These are phyloP conservation scores for Albugo candida DNA, from an alignment of 352 stramenopile species.

Conservation along the genomic window DNA sequence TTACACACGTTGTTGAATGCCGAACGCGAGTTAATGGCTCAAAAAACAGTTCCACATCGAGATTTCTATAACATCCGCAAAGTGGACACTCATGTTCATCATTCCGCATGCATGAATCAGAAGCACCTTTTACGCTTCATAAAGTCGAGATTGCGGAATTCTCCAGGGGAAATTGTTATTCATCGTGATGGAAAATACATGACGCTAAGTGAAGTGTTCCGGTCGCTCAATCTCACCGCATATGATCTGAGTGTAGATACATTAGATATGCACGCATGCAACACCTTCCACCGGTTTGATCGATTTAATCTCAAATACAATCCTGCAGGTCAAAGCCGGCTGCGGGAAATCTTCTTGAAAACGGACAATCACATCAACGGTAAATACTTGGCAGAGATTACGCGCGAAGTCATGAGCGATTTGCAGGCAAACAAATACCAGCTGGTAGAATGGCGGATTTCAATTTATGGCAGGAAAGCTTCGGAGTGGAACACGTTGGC, in stretches of 20 bases:
- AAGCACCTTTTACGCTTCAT: conserved; percentile 89
- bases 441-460: conserved; percentile 89
- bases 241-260: conserved; percentile 98
- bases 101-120: conserved; percentile 92
- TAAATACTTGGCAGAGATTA: conserved; percentile 91
- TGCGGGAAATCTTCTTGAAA: conserved; percentile 98
- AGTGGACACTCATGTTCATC: conserved; percentile 98
- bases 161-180: conserved; percentile 87
- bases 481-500: conserved; percentile 94
- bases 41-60: conserved; percentile 93
- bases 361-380: conserved; percentile 94
- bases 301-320: conserved; percentile 99
- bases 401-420: conserved; percentile 84
- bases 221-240: conserved; percentile 84
- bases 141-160: conserved; percentile 58
- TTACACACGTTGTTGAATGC: conserved; percentile 93
- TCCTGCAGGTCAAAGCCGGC: conserved; percentile 82
- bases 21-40: conserved; percentile 85
- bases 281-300: conserved; percentile 98
- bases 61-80: conserved; percentile 98
- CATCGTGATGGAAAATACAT: conserved; percentile 89
- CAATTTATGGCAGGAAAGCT: conserved; percentile 83
- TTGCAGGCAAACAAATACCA: conserved; percentile 85
- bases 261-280: conserved; percentile 98
- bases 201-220: conserved; percentile 91